Evolutionary conservation across 1,284 basidiomycete genomes (phyloP).

Genomic region (Vanrija sp.): DNA sequence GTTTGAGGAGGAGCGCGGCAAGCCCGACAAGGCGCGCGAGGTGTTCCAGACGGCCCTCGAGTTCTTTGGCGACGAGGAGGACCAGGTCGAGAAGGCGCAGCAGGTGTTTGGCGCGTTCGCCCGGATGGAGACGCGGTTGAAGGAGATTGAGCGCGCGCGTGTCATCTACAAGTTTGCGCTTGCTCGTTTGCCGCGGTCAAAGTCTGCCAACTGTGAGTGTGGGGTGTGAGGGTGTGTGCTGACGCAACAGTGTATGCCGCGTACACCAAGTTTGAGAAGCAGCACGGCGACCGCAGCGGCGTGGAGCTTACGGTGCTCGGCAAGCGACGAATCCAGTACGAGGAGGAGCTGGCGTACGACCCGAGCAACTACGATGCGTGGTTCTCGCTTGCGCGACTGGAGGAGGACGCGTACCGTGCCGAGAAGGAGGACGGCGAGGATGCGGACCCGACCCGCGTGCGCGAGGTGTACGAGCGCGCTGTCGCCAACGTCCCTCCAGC

Average conservation of each 20-base stretch:
- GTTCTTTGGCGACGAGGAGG: constrained; percentile 96
- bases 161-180: constrained; percentile 99
- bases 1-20: constrained; percentile 88
- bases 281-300: constrained; percentile 82
- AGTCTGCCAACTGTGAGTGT: constrained; percentile 60
- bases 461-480: constrained; percentile 93
- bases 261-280: constrained; percentile 98
- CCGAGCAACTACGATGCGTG: constrained; percentile 93
- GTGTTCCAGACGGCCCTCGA: constrained; percentile 96
- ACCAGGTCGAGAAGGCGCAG: constrained; percentile 95
- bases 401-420: constrained; percentile 79
- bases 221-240: background rate
- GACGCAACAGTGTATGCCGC: constrained; percentile 61
- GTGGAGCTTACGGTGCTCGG: constrained; percentile 93
- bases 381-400: constrained; percentile 93
- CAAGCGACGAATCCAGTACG: constrained; percentile 95
- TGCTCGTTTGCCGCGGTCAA: constrained; percentile 81
- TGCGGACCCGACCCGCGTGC: constrained; percentile 60
- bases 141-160: constrained; percentile 93
- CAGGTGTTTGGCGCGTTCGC: constrained; percentile 89
- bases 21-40: constrained; percentile 84
- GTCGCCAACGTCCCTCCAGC: constrained; percentile 92
- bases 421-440: constrained; percentile 67
- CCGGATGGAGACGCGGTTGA: constrained; percentile 93
- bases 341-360: constrained; percentile 84